These are phyloP conservation scores for Epithemia pelagica DNA, from an alignment of 108 stramenopile species.

Conservation along the genomic window DNA sequence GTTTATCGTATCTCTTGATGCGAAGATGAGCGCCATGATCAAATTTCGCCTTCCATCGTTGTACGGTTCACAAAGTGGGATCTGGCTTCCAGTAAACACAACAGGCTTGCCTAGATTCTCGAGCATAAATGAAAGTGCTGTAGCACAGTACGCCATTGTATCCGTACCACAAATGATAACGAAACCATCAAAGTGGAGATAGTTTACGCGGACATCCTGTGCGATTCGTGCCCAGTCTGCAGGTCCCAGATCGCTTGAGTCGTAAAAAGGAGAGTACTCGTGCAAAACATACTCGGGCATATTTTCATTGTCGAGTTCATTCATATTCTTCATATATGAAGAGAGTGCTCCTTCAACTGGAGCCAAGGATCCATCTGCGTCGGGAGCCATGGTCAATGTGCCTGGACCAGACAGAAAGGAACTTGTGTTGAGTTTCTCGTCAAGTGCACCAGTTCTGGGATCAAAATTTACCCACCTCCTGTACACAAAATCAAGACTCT, in stretches of 20 bases:
- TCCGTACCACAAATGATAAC: conserved; percentile 96
- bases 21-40: conserved; percentile 94
- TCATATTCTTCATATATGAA: conserved; percentile 66
- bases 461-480: too few species aligned
- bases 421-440: too few species aligned
- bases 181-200: conserved; percentile 91
- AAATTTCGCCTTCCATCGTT: conserved; percentile 96
- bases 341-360: conserved; percentile 76
- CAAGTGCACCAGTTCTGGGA: too few species aligned
- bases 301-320: conserved; percentile 55
- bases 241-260: conserved; percentile 87
- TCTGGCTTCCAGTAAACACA: conserved; percentile 88
- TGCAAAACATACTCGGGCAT: conserved; percentile 74
- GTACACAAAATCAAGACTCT: conserved; percentile 64
- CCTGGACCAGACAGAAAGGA: too few species aligned
- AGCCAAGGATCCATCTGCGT: conserved; percentile 47
- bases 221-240: conserved; percentile 88
- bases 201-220: conserved; percentile 64
- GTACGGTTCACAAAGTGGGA: conserved; percentile 89
- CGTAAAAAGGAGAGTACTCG: conserved; percentile 72
- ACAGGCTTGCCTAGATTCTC: conserved; percentile 97
- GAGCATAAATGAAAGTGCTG: conserved; percentile 94
- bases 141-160: conserved; percentile 95
- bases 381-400: conserved; percentile 75
- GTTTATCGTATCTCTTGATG: conserved; percentile 56